Conservation (phyloP, 345 rosid genomes). For the Citrus maxima region DNA sequence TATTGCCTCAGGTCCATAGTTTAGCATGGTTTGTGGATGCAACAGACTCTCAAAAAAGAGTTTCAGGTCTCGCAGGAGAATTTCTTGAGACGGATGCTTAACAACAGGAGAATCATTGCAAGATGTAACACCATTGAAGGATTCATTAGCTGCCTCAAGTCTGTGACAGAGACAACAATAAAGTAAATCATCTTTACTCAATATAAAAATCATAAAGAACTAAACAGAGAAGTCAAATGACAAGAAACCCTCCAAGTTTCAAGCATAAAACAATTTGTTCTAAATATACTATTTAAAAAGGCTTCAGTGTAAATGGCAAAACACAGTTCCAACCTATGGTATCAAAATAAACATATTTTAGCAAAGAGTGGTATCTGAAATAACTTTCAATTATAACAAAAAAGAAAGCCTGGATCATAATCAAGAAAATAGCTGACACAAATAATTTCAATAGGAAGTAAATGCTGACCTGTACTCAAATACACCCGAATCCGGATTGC, state of each 20-base stretch:
- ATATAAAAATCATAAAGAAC: background rate
- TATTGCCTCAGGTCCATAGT: slow-evolving; percentile 25
- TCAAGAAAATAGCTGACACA: background rate
- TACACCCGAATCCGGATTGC: slow-evolving; percentile 47
- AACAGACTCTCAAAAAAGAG: slow-evolving; percentile 44
- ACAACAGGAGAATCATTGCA: slow-evolving; percentile 18
- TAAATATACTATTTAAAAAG: background rate
- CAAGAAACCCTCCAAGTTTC: background rate
- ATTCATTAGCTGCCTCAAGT: slow-evolving; percentile 41
- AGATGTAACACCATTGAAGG: background rate
- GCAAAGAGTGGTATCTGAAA: background rate
- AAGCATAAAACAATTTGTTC: background rate
- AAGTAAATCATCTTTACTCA: background rate
- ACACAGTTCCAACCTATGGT: background rate
- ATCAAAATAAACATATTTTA: background rate
- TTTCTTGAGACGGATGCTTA: slow-evolving; percentile 40
- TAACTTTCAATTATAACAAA: background rate
- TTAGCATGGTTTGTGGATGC: slow-evolving; percentile 37
- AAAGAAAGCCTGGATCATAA: background rate
- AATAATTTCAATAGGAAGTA: background rate
- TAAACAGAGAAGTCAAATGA: background rate
- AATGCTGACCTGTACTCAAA: slow-evolving; percentile 53
- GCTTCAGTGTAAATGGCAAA: background rate
- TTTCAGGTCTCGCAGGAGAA: slow-evolving; percentile 43
- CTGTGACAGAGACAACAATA: slow-evolving; percentile 34